A percentile compares a stretch with the other conserved stretches of the same genome.
Evolutionary conservation across 164 flowering plant genomes (phyloP).

Genomic region (Tetrastigma voinierianum): DNA sequence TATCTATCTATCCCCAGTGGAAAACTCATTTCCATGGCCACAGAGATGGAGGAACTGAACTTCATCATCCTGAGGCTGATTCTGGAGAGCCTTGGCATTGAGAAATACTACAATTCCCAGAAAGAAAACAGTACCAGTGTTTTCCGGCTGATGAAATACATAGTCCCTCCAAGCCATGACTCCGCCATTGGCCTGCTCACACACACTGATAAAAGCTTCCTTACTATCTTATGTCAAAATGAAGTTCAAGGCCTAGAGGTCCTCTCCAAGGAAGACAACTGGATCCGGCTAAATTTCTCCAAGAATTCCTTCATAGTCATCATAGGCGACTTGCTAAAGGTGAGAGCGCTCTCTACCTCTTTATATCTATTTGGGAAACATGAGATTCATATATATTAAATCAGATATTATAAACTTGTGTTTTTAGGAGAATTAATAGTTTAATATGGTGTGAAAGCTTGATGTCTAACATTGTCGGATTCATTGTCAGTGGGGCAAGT

Average conservation of each 20-base stretch:
- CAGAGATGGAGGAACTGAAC: constrained; percentile 33
- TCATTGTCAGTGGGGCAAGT: too few species aligned
- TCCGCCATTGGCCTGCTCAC: constrained; percentile 27
- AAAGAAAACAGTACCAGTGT: constrained; percentile 10
- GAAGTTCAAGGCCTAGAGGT: constrained; percentile 45
- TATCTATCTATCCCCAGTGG: constrained; percentile 26
- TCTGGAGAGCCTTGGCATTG: constrained; percentile 21
- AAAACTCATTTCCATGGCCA: constrained; percentile 28
- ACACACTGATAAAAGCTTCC: constrained; percentile 32
- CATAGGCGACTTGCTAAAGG: constrained; percentile 48
- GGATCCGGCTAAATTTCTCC: constrained; percentile 22
- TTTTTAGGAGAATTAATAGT: too few species aligned
- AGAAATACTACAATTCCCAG: constrained; percentile 9
- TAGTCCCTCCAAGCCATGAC: constrained; percentile 18
- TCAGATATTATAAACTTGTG: too few species aligned
- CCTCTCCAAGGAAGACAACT: constrained; percentile 29
- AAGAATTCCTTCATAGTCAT: constrained; percentile 26
- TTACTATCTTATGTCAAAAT: constrained; percentile 27
- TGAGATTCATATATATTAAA: too few species aligned
- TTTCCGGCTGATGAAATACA: constrained; percentile 48
- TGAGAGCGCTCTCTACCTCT: background rate
- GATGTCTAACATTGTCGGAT: too few species aligned
- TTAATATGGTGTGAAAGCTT: too few species aligned
- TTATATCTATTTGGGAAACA: too few species aligned
- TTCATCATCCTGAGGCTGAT: constrained; percentile 28